phyloP scores from a whole-genome alignment of 2,329 filamentous ascomycete species.

The Calonectria hongkongensis region DNA sequence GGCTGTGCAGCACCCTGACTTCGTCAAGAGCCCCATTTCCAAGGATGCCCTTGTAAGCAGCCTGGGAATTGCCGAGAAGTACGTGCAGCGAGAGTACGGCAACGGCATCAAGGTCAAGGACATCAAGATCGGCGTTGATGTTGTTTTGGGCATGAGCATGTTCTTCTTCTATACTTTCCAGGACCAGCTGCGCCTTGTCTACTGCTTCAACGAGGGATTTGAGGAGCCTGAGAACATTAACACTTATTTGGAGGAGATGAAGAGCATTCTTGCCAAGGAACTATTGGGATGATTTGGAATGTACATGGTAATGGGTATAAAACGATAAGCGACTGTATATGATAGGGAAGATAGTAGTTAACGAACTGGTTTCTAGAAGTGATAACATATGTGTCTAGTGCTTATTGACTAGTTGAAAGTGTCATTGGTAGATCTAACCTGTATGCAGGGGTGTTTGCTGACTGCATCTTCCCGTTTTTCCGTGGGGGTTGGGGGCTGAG shows the following conservation, averaged over 20 bases:
- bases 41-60: constrained; percentile 54
- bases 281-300: neutral
- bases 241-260: constrained; percentile 31
- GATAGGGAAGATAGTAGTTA: neutral
- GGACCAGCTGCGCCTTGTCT: constrained; percentile 50
- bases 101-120: constrained; percentile 32
- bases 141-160: constrained; percentile 54
- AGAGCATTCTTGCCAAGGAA: neutral
- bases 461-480: no score
- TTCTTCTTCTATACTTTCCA: constrained; percentile 52
- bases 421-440: no score
- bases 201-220: constrained; percentile 54
- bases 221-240: constrained; percentile 35
- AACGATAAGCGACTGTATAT: neutral
- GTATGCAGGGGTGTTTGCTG: no score
- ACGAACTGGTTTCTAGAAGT: no score
- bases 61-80: constrained; percentile 47
- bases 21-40: constrained; percentile 44
- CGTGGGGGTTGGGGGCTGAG: no score
- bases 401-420: no score
- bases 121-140: constrained; percentile 51
- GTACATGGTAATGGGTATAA: neutral
- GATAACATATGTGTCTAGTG: no score
- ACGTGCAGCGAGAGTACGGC: constrained; percentile 32
- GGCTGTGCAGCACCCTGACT: constrained; percentile 49